A percentile compares a stretch with the other conserved stretches of the same genome.
These are phyloP conservation scores for Ascochyta viciae-villosae DNA, from an alignment of 2,329 filamentous ascomycete genomes.

Conservation along the genomic window DNA sequence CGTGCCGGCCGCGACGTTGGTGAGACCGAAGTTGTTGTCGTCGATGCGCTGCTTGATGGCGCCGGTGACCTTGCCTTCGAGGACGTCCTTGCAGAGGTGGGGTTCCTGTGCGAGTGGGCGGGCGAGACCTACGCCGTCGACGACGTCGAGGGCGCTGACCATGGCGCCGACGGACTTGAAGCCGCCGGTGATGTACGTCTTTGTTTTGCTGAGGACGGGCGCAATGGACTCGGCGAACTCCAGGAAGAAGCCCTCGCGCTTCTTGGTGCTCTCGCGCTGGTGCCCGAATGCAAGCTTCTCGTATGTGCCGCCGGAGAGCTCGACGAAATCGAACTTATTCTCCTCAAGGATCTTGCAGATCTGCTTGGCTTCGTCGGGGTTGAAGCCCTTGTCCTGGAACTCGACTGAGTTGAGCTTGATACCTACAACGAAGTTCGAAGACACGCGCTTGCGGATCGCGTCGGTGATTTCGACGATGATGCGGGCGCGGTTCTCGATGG, in stretches of 20 bases:
- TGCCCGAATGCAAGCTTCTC: conserved; percentile 61
- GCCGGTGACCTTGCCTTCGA: conserved; percentile 52
- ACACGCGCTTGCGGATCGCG: conserved; percentile 48
- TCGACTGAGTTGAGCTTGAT: conserved; percentile 68
- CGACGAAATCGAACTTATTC: conserved; percentile 63
- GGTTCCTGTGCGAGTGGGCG: conserved; percentile 62
- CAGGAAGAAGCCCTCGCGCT: conserved; percentile 66
- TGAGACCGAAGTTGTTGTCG: conserved; percentile 60
- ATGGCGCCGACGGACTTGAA: conserved; percentile 63
- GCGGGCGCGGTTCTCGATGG: conserved; percentile 53
- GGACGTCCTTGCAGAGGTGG: conserved; percentile 53
- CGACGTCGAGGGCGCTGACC: conserved; percentile 62
- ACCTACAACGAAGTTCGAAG: conserved; percentile 54
- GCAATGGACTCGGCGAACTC: conserved; percentile 64
- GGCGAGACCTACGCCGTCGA: conserved; percentile 68
- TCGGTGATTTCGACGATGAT: conserved; percentile 51
- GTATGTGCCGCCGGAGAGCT: conserved; percentile 67
- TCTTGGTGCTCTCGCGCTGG: conserved; percentile 61
- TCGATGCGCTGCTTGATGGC: conserved; percentile 59
- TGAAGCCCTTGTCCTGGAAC: conserved; percentile 61
- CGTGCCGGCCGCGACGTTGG: conserved; percentile 56
- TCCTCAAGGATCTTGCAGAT: conserved; percentile 59
- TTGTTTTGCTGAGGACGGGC: conserved; percentile 63
- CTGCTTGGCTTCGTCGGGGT: conserved; percentile 58
- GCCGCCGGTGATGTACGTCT: conserved; percentile 66